These are phyloP conservation scores for Chaetomiaceae sp. DNA, from an alignment of 2,329 filamentous ascomycete genomes.

Conservation along the genomic window DNA sequence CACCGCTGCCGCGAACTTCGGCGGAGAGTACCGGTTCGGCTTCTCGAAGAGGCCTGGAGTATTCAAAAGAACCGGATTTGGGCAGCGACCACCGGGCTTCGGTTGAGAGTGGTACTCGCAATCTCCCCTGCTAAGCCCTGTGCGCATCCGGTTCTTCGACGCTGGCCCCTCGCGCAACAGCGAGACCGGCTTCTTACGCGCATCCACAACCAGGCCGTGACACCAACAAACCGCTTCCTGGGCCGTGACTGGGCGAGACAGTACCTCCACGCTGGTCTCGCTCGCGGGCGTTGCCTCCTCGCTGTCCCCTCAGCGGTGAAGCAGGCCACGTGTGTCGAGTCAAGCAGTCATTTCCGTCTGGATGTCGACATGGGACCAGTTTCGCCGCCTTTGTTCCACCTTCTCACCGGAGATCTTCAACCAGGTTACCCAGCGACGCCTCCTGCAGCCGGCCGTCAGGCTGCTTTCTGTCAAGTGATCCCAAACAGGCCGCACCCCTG, in stretches of 20 bases:
- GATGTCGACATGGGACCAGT: slow-evolving; percentile 30
- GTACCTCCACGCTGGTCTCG: too few species aligned
- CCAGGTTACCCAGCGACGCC: slow-evolving; percentile 36
- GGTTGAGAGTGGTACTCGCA: background rate
- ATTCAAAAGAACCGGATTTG: slow-evolving; percentile 23
- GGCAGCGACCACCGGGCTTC: slow-evolving; percentile 31
- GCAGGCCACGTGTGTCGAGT: slow-evolving; percentile 49
- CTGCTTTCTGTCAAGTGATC: slow-evolving; percentile 36
- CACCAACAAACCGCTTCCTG: background rate
- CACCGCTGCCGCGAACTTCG: slow-evolving; percentile 28
- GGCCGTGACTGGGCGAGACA: background rate
- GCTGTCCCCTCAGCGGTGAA: slow-evolving; percentile 8
- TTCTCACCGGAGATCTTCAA: slow-evolving; percentile 32
- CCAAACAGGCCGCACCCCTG: slow-evolving; percentile 38
- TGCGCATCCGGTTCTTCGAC: background rate
- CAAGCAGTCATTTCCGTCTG: slow-evolving; percentile 36
- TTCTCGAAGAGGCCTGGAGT: slow-evolving; percentile 36
- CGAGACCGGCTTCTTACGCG: background rate
- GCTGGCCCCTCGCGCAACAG: slow-evolving; percentile 2
- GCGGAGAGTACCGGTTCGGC: slow-evolving; percentile 23
- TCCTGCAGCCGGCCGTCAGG: slow-evolving; percentile 43
- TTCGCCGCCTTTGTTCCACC: slow-evolving; percentile 41
- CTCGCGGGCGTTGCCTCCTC: too few species aligned
- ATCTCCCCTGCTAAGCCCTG: background rate
- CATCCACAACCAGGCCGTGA: slow-evolving; percentile 1